Evolutionary conservation across 192 early-diverging fungal genomes (phyloP).

Genomic region (Mortierella claussenii): DNA sequence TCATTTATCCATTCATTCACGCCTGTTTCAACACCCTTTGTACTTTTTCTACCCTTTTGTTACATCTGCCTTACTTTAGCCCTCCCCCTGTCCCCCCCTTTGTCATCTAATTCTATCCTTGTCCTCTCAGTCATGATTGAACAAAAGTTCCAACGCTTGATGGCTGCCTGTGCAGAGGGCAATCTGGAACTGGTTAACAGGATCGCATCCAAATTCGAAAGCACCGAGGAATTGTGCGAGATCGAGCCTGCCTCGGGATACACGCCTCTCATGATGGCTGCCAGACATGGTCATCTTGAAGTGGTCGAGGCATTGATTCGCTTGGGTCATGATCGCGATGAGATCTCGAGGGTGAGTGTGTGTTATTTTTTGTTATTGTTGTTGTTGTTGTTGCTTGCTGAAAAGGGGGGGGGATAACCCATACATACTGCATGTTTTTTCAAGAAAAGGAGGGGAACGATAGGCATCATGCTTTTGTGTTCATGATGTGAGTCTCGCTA

Average conservation of each 20-base stretch:
- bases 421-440: too few relatives aligned
- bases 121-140: slow-evolving; percentile 26
- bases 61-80: not conserved
- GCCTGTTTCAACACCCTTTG: too few relatives aligned
- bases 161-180: slow-evolving; percentile 39
- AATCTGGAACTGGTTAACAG: slow-evolving; percentile 44
- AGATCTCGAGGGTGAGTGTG: slow-evolving; percentile 37
- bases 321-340: slow-evolving; percentile 39
- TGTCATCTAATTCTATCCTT: not conserved
- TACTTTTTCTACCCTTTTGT: too few relatives aligned
- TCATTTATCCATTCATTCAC: too few relatives aligned
- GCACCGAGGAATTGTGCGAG: slow-evolving; percentile 29
- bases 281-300: slow-evolving; percentile 41
- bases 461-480: too few relatives aligned
- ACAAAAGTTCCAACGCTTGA: slow-evolving; percentile 38
- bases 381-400: not conserved
- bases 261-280: slow-evolving; percentile 46
- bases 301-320: slow-evolving; percentile 41
- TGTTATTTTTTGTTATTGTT: too few relatives aligned
- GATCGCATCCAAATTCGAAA: slow-evolving; percentile 47
- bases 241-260: slow-evolving; percentile 35
- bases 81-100: not conserved
- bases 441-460: too few relatives aligned
- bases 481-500: not conserved
- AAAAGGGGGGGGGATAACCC: not conserved